Evolutionary conservation across 108 stramenopile species (phyloP).

Genomic region (Skeletonema menzelii): DNA sequence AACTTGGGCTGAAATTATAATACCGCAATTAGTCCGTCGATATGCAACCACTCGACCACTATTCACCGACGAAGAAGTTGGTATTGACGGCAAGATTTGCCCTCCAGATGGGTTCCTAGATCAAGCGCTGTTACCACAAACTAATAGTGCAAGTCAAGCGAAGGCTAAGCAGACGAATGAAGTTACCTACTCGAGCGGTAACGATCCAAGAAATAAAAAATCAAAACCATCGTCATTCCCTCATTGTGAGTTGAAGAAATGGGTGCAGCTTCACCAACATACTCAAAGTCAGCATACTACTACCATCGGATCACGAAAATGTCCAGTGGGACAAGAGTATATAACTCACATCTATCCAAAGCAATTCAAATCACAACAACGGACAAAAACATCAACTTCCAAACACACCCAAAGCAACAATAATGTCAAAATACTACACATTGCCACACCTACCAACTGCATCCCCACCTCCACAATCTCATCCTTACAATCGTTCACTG

Average conservation of each 20-base stretch:
- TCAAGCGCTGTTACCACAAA: background rate
- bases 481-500: slow-evolving; percentile 2
- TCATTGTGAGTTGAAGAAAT: slow-evolving; percentile 11
- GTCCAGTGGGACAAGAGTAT: slow-evolving; percentile 10
- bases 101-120: slow-evolving; percentile 1
- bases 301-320: background rate
- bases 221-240: slow-evolving; percentile 2
- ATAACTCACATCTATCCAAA: slow-evolving; percentile 4
- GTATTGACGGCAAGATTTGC: background rate
- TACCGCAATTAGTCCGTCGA: background rate
- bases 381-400: background rate
- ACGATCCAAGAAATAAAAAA: slow-evolving; percentile 11
- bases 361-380: background rate
- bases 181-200: background rate
- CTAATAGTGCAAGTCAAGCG: background rate
- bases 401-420: background rate
- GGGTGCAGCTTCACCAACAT: background rate
- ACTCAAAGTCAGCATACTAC: background rate
- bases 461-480: slow-evolving; percentile 1
- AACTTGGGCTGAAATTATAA: background rate
- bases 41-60: background rate
- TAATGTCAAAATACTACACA: slow-evolving; percentile 25
- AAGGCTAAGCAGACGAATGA: background rate
- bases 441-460: slow-evolving; percentile 18
- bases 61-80: background rate